Conservation (phyloP, 495 filamentous ascomycete species). For the Penicillium psychrofluorescens region DNA sequence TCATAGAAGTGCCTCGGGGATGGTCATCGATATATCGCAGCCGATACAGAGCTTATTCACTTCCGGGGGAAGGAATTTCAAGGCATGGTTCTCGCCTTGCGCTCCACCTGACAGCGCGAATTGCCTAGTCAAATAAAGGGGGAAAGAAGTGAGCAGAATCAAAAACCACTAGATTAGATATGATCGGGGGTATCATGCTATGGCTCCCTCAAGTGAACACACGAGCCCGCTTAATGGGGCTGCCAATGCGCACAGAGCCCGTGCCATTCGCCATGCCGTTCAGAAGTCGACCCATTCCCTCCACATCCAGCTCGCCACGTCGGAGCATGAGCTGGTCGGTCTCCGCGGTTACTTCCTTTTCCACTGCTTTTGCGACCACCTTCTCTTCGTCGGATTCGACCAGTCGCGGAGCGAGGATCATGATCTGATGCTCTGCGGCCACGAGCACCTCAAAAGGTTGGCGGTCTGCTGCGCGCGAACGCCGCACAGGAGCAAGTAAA, state of each 20-base stretch:
- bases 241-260: conserved; percentile 27
- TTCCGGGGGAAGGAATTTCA: conserved; percentile 36
- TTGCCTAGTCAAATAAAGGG: conserved; percentile 6
- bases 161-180: conserved; percentile 6
- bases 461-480: conserved; percentile 29
- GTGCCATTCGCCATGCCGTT: conserved; percentile 35
- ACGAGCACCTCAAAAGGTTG: conserved; percentile 53
- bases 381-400: conserved; percentile 20
- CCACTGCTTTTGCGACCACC: conserved; percentile 3
- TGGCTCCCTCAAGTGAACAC: conserved; percentile 27
- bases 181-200: conserved; percentile 23
- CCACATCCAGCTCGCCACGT: conserved; percentile 42
- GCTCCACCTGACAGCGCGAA: conserved; percentile 53
- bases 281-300: conserved; percentile 45
- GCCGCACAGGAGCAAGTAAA: conserved; percentile 33
- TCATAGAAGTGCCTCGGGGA: not conserved
- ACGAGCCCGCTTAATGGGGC: conserved; percentile 35
- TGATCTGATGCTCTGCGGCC: conserved; percentile 55
- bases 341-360: conserved; percentile 15
- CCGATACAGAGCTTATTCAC: conserved; percentile 53
- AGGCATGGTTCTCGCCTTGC: conserved; percentile 49
- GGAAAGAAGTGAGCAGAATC: not conserved
- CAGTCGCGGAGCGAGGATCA: conserved; percentile 45
- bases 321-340: conserved; percentile 38
- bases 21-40: conserved; percentile 45